phyloP scores from a whole-genome alignment of 768 basidiomycete species.

The Auricularia sp. region DNA sequence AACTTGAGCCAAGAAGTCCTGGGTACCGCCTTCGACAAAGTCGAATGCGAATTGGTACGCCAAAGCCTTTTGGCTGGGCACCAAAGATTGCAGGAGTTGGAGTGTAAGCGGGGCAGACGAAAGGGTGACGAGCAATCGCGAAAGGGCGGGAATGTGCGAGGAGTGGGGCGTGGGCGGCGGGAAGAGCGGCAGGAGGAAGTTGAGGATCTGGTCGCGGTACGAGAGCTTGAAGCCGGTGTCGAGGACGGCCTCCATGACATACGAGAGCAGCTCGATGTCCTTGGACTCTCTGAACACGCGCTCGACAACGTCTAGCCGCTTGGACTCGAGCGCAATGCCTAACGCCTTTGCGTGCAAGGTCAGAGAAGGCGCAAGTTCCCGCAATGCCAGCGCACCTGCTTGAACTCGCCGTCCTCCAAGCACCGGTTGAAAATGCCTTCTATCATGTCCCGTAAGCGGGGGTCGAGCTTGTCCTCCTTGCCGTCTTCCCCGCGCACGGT shows the following conservation, averaged over 20 bases:
- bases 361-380: constrained; percentile 6
- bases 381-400: constrained; percentile 47
- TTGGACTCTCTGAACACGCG: constrained; percentile 61
- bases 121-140: constrained; percentile 82
- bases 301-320: constrained; percentile 76
- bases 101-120: constrained; percentile 73
- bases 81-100: constrained; percentile 59
- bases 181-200: constrained; percentile 79
- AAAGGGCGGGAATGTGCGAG: constrained; percentile 70
- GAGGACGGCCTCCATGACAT: constrained; percentile 86
- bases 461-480: constrained; percentile 58
- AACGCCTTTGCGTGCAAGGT: constrained; percentile 51
- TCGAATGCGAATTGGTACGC: constrained; percentile 97
- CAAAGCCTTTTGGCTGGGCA: constrained; percentile 60
- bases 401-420: constrained; percentile 81
- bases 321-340: constrained; percentile 90
- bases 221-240: constrained; percentile 82
- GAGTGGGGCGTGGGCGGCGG: constrained; percentile 61
- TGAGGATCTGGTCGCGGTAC: constrained; percentile 73
- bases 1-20: constrained; percentile 81
- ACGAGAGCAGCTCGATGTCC: constrained; percentile 74
- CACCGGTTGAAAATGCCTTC: constrained; percentile 83
- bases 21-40: constrained; percentile 84
- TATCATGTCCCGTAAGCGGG: constrained; percentile 72
- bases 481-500: constrained; percentile 49